A percentile compares a stretch with the other conserved stretches of the same genome.
Conservation (phyloP, 2,329 filamentous ascomycete species). For the Furcasterigmium sp. region DNA sequence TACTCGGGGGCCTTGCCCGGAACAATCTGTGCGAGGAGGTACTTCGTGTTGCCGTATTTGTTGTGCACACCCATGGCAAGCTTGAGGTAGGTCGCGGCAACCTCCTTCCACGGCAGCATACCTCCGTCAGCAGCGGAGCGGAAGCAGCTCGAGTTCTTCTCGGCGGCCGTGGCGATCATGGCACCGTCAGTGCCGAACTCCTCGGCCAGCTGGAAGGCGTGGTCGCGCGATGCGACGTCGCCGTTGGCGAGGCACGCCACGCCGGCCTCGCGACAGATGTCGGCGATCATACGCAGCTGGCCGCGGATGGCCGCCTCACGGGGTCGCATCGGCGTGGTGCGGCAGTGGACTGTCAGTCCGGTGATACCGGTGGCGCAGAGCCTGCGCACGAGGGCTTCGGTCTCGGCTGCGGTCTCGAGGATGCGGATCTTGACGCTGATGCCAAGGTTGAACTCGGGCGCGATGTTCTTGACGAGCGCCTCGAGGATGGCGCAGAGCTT, state of each 20-base stretch:
- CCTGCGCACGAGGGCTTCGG: slow-evolving; percentile 68
- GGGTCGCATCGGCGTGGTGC: slow-evolving; percentile 92
- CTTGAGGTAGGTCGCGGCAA: slow-evolving; percentile 71
- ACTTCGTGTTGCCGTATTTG: slow-evolving; percentile 90
- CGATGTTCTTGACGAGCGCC: slow-evolving; percentile 73
- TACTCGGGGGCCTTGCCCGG: slow-evolving; percentile 69
- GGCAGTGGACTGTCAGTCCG: slow-evolving; percentile 88
- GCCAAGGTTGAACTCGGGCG: slow-evolving; percentile 74
- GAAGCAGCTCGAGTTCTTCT: slow-evolving; percentile 89
- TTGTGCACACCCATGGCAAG: slow-evolving; percentile 75
- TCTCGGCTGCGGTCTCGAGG: slow-evolving; percentile 70
- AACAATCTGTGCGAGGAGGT: slow-evolving; percentile 76
- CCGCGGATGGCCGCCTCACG: slow-evolving; percentile 80
- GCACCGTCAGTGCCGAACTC: slow-evolving; percentile 88
- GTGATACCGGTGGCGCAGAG: slow-evolving; percentile 87
- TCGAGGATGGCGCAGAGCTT: slow-evolving; percentile 77
- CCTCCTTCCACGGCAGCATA: slow-evolving; percentile 66
- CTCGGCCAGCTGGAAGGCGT: slow-evolving; percentile 64
- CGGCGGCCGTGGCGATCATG: slow-evolving; percentile 94
- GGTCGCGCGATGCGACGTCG: slow-evolving; percentile 71
- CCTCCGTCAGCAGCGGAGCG: slow-evolving; percentile 64
- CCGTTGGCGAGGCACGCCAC: slow-evolving; percentile 96
- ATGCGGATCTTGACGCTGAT: slow-evolving; percentile 97
- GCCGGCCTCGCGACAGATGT: slow-evolving; percentile 75
- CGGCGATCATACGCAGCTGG: slow-evolving; percentile 78